Conservation (phyloP, 106 monocot species). For the Acanthochlamys bracteata region DNA sequence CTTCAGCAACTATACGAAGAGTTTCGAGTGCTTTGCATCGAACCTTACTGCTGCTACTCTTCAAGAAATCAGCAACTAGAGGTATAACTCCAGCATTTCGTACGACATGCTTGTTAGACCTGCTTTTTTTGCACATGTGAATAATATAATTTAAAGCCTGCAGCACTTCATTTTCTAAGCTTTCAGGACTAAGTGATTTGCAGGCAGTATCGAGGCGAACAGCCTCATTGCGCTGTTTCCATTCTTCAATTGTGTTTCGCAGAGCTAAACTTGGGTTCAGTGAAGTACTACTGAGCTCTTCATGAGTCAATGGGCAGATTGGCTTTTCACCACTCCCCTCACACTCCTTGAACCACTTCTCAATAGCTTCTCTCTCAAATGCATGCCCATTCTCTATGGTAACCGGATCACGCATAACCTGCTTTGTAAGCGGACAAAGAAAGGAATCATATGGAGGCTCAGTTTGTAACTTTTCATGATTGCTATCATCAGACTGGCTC, state of each 20-base stretch:
- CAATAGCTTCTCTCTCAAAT: conserved; percentile 81
- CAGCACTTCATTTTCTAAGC: conserved; percentile 59
- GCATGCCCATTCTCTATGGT: conserved; percentile 69
- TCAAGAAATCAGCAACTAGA: conserved; percentile 60
- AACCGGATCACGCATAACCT: conserved; percentile 82
- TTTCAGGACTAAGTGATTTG: conserved; percentile 41
- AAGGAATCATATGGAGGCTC: conserved; percentile 86
- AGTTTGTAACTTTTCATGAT: conserved; percentile 43
- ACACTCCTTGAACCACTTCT: conserved; percentile 87
- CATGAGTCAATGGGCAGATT: conserved; percentile 59
- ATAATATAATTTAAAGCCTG: conserved; percentile 53
- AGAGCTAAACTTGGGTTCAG: conserved; percentile 81
- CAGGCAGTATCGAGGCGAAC: conserved; percentile 59
- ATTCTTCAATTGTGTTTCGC: conserved; percentile 84
- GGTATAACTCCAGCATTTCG: conserved; percentile 44
- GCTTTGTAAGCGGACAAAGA: conserved; percentile 72
- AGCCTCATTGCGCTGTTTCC: conserved; percentile 78
- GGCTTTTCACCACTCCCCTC: conserved; percentile 37
- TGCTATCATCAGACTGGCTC: conserved; percentile 41
- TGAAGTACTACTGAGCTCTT: conserved; percentile 46
- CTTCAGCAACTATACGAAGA: conserved; percentile 74
- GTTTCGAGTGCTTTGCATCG: conserved; percentile 73
- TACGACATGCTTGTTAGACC: conserved; percentile 48
- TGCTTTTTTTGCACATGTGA: conserved; percentile 49
- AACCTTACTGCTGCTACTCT: conserved; percentile 59